Evolutionary conservation across 495 filamentous ascomycete species (phyloP).

Genomic region (Neurospora sp.): DNA sequence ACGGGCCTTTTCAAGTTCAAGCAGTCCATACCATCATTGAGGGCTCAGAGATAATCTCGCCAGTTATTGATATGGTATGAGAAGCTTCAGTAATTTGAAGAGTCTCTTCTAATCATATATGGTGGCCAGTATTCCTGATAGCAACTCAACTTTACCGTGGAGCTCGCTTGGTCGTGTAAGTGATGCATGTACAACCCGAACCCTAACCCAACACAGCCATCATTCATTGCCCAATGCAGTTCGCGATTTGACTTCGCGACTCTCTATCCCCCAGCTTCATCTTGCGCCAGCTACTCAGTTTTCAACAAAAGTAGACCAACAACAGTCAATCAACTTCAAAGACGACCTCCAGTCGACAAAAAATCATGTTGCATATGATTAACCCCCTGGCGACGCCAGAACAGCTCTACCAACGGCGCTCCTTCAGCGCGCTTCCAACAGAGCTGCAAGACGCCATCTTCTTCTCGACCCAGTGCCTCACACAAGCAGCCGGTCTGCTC

Average conservation of each 20-base stretch:
- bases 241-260: neutral
- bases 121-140: neutral
- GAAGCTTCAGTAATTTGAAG: neutral
- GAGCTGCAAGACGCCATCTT: constrained; percentile 68
- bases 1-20: neutral
- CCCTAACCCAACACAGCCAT: neutral
- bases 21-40: neutral
- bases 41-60: neutral
- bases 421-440: constrained; percentile 56
- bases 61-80: neutral
- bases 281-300: neutral
- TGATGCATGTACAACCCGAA: neutral
- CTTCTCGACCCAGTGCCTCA: constrained; percentile 62
- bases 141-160: neutral
- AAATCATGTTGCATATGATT: constrained; percentile 49
- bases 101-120: neutral
- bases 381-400: constrained; percentile 80
- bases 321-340: neutral
- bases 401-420: constrained; percentile 51
- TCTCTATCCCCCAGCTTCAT: neutral
- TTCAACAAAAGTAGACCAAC: neutral
- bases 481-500: constrained; percentile 79
- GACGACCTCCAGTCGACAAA: neutral
- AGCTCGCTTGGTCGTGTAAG: neutral
- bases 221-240: neutral